Evolutionary conservation across 2,329 filamentous ascomycete genomes (phyloP), one percentile per base, ranked within the genome.

Genomic region (Cladosporium colombiae): DNA sequence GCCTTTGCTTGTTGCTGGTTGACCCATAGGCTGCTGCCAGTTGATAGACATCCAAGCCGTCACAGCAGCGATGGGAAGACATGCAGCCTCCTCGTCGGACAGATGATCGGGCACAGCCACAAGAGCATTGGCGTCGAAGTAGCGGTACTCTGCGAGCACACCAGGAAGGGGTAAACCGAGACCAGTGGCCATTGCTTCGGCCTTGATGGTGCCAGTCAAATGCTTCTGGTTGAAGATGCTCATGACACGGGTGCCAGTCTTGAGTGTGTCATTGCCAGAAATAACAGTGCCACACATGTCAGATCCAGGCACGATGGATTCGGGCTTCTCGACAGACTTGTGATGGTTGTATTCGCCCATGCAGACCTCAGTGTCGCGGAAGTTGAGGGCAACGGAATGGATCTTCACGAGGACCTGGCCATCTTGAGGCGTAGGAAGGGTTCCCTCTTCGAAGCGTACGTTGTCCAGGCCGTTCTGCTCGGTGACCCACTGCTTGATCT

Each of bases 341-440:
- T 91, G 87, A 76, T 91, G 88, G 73, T 81, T 86, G 79, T 91
- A 91, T 14, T 86, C 80, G 33, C 89, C 89, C 79, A 84, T 88
- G 72, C 81, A 82, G 23, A 91, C 89, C 74, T 82, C 80, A 21
- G 82, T 81, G 68, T 86, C 84, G 50, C 83, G 79, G 71, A 83
- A 86, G 70, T 86, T 85, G 58, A 86, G 75, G 5, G 83, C 82
- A 0, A 85, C 83, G n/a, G 82, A 77, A 59, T 78, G 77, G 33
- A 86, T 78, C 72, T 84, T 80, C 16, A 85, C 81, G 25, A 86
- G 74, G 2, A 86, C 83, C 66, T 81, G 79, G 58, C 79, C 75
- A 55, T 79, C 72, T 25, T 75, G 75, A 5, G 76, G 76, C 18
- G 67, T 63, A 3, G 78, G 76, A 64, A 75, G 75, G 1, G 77